Conservation (phyloP, 2,329 filamentous ascomycete genomes). For the Sporothrix variecibatus region DNA sequence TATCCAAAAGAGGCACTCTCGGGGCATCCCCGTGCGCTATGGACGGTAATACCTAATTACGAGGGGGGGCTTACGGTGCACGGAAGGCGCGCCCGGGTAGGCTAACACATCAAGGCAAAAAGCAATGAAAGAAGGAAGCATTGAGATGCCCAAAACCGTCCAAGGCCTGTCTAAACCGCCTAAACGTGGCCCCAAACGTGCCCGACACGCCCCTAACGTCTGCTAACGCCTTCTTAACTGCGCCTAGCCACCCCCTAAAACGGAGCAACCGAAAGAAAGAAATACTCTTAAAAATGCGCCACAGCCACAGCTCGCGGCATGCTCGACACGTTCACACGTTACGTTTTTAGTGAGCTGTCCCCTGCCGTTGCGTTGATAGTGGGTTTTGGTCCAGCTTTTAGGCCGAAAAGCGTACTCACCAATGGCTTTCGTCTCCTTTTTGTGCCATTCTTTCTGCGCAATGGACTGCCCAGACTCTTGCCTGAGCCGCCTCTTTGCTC, state of each 20-base stretch:
- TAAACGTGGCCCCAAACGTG: background rate
- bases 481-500: background rate
- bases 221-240: background rate
- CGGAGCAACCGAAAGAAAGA: background rate
- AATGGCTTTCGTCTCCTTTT: background rate
- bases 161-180: background rate
- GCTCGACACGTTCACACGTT: constrained; percentile 6
- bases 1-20: background rate
- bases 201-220: background rate
- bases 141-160: background rate
- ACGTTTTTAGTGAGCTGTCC: background rate
- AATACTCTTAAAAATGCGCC: background rate
- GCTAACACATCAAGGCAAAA: background rate
- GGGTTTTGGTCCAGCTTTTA: background rate
- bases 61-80: background rate
- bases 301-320: background rate
- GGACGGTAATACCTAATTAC: background rate
- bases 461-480: background rate
- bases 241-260: background rate
- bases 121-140: background rate
- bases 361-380: constrained; percentile 6
- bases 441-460: background rate
- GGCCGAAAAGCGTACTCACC: background rate
- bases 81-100: background rate
- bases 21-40: background rate